phyloP scores from a whole-genome alignment of 208 protist species.

The Trypanosoma platydactyli region DNA sequence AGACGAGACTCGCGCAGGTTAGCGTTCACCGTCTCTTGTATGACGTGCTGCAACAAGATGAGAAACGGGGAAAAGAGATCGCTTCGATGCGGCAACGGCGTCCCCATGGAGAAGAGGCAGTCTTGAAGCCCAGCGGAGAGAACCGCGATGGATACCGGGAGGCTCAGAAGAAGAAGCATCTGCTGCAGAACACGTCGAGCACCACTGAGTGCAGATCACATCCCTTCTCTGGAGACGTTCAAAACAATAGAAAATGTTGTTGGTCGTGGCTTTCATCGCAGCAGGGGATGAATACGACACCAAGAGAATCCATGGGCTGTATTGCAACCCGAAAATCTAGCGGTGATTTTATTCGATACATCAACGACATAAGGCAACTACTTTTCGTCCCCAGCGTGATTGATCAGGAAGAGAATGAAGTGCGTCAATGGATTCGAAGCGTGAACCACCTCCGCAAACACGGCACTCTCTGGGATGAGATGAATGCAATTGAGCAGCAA shows the following conservation, averaged over 20 bases:
- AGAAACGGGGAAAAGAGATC: not conserved
- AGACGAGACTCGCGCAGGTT: too few species aligned
- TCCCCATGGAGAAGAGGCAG: not conserved
- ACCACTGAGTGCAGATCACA: not conserved
- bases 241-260: too few species aligned
- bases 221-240: too few species aligned
- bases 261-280: too few species aligned
- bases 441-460: constrained; percentile 17
- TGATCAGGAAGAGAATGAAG: constrained; percentile 19
- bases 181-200: not conserved
- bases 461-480: constrained; percentile 1
- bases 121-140: not conserved
- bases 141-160: not conserved
- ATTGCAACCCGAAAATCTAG: not conserved
- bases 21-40: not conserved
- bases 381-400: constrained; percentile 17
- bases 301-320: not conserved
- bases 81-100: not conserved
- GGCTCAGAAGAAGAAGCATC: not conserved
- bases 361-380: constrained; percentile 20
- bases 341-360: constrained; percentile 6
- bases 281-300: too few species aligned
- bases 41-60: not conserved
- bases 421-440: constrained; percentile 21
- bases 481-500: not conserved